Evolutionary conservation across 305 asterid genomes (phyloP).

Genomic region (Fraxinus greggii): DNA sequence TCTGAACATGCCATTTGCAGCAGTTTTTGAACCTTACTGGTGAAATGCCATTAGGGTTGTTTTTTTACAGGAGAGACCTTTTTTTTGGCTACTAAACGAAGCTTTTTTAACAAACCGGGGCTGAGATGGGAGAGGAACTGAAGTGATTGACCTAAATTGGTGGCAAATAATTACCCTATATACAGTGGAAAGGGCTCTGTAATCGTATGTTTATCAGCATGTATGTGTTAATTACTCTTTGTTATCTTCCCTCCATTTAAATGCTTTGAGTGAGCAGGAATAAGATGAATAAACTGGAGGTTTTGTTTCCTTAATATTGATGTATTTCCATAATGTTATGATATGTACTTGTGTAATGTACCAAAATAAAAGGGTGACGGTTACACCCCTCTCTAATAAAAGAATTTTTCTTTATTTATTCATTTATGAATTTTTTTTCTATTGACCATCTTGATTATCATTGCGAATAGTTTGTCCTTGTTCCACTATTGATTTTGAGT

Average conservation of each 20-base stretch:
- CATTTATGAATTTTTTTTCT: background rate
- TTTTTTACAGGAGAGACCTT: conserved; percentile 33
- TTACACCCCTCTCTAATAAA: background rate
- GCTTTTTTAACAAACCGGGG: conserved; percentile 17
- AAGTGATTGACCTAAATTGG: conserved; percentile 16
- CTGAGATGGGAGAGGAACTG: conserved; percentile 2
- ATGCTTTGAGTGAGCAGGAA: background rate
- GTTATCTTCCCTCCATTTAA: background rate
- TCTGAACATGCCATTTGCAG: conserved; percentile 23
- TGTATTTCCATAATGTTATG: background rate
- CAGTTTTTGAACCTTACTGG: conserved; percentile 46
- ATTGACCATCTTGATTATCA: background rate
- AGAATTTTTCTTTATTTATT: background rate
- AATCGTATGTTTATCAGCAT: background rate
- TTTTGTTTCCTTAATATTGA: background rate
- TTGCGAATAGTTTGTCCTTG: background rate
- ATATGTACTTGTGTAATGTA: background rate
- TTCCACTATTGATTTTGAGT: background rate
- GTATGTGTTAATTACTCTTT: background rate
- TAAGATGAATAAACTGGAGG: conserved; percentile 17
- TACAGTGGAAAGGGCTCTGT: conserved; percentile 19
- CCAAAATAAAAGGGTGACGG: background rate
- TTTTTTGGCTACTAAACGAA: conserved; percentile 17
- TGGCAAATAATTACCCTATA: background rate
- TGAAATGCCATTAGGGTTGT: conserved; percentile 43